Conservation (phyloP, 139 green algal species). For the Volvox reticuliferus region DNA sequence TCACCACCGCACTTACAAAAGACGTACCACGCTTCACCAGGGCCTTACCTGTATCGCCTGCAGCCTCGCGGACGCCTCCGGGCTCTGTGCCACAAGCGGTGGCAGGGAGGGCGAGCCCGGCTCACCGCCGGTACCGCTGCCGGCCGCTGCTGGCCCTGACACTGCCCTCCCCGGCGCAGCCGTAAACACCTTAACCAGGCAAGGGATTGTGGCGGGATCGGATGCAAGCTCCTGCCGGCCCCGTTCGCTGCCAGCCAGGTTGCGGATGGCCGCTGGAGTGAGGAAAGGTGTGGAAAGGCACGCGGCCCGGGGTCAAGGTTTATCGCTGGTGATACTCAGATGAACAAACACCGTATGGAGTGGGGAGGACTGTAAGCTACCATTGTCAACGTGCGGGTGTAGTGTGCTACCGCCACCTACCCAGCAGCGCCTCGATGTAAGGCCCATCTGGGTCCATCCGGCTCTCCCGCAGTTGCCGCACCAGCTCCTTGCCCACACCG, state of each 20-base stretch:
- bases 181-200: conserved; percentile 33
- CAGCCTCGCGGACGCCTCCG: background rate
- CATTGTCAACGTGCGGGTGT: no score
- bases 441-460: background rate
- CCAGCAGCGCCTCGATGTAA: conserved; percentile 31
- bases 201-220: conserved; percentile 41
- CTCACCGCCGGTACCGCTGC: background rate
- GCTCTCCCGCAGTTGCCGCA: conserved; percentile 43
- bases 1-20: no score
- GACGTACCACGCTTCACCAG: no score
- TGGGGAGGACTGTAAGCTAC: no score
- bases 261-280: conserved; percentile 44
- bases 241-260: conserved; percentile 43
- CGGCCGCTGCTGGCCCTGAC: background rate
- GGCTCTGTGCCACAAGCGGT: background rate
- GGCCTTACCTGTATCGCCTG: conserved; percentile 16
- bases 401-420: background rate
- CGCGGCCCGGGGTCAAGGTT: no score
- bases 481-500: conserved; percentile 35
- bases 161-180: background rate
- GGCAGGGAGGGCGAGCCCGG: background rate
- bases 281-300: background rate
- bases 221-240: conserved; percentile 45
- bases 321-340: no score
- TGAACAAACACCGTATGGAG: no score